These are phyloP conservation scores for Crithidia mellificae DNA, from an alignment of 208 protist species.

Conservation along the genomic window DNA sequence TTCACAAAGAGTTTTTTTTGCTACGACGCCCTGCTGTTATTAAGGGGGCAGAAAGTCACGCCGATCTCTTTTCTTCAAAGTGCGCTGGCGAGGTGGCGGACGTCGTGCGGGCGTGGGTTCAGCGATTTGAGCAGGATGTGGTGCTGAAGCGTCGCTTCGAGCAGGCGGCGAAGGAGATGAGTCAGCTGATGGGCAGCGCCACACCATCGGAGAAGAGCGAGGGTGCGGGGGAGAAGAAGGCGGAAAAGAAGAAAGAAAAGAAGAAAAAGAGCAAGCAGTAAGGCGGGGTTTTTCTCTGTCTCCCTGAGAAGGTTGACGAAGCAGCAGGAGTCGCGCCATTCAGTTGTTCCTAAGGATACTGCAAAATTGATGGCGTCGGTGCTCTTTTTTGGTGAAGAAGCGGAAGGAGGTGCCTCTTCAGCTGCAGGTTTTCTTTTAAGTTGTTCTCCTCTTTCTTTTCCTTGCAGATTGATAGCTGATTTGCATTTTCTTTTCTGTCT, in stretches of 20 bases:
- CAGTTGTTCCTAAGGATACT: too few species aligned
- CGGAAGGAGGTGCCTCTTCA: too few species aligned
- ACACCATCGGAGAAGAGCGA: constrained; percentile 14
- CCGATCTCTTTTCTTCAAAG: constrained; percentile 50
- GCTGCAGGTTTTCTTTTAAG: too few species aligned
- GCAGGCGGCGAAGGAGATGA: constrained; percentile 82
- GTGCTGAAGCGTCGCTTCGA: constrained; percentile 73
- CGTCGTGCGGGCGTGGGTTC: constrained; percentile 68
- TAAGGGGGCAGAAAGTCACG: constrained; percentile 60
- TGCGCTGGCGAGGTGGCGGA: constrained; percentile 63
- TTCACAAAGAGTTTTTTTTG: constrained; percentile 82
- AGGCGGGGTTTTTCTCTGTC: not conserved
- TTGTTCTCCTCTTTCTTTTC: too few species aligned
- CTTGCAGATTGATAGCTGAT: not conserved
- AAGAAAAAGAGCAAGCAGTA: constrained; percentile 49
- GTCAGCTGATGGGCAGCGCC: constrained; percentile 52
- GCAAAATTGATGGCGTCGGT: too few species aligned
- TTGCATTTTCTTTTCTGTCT: not conserved
- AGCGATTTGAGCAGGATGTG: constrained; percentile 80
- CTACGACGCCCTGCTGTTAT: constrained; percentile 61
- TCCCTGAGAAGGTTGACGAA: too few species aligned
- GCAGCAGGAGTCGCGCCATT: too few species aligned
- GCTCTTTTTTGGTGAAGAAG: too few species aligned
- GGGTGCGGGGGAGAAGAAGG: constrained; percentile 41
- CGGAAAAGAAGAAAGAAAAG: constrained; percentile 85